Evolutionary conservation across 75 land plant genomes (phyloP), one percentile per base, ranked within the genome.

Genomic region (Selaginella moellendorffii): DNA sequence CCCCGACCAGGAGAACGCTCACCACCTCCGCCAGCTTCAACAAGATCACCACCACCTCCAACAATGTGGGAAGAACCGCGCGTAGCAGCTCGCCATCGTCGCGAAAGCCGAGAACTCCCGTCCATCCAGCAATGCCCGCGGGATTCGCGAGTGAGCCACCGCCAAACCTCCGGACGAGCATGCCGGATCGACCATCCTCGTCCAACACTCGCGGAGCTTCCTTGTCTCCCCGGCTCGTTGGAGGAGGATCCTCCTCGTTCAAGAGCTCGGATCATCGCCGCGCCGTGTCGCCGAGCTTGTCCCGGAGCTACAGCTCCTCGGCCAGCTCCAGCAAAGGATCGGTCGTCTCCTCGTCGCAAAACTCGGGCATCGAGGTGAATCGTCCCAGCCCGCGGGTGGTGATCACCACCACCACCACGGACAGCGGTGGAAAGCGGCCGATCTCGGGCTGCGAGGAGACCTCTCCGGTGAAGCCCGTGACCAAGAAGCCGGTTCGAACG

Each of bases 1-100:
- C 71, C 54, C 42, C 71, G 1, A 64, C 71, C 14, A 62, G 64
- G 0, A 46, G 59, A 24, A 56, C 24, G 19, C 24, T 25, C 59
- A 9, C 59, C 5, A 24, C 2, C 59, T 56, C 59, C 2, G 23
- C 59, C n/a, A 56, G 59, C n/a, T 56, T 56, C 21, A 56, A 56
- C 59, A 56, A n/a, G 17, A 56, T 5, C 2, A 56, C 19, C 21
- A 9, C 19, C 5, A 8, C 59, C 8, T 19, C 59, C 25, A 56
- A 56, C 59, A 5, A 19, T 25, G 17, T 19, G n/a, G 9, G 59
- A 36, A 36, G 46, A 36, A 36, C 46, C n/a, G 21, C 59, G 8
- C 59, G 59, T 56, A 24, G 59, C 59, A 56, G 59, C 21, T 56
- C 59, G 5, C 59, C 59, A 9, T 21, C n/a, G n/a, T 36, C 46